Conservation (phyloP, 2,329 filamentous ascomycete species). For the Penicillium sp. region DNA sequence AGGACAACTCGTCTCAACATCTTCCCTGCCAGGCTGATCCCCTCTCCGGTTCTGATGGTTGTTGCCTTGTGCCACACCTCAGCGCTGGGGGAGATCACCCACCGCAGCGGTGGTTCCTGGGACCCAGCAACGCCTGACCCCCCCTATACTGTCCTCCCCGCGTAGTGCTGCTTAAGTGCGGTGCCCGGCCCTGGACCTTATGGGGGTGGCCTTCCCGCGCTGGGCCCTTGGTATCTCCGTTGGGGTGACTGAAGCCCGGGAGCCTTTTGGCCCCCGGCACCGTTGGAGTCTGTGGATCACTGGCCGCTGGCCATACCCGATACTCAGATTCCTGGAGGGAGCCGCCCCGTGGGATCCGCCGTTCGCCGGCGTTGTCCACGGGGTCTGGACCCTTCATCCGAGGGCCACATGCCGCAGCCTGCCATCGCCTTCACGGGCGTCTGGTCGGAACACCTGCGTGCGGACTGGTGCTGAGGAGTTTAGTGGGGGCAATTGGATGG, state of each 20-base stretch:
- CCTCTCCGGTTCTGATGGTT: too few relatives aligned
- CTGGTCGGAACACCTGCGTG: too few relatives aligned
- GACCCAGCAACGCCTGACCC: not conserved
- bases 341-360: too few relatives aligned
- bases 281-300: constrained; percentile 4
- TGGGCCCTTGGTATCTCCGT: not conserved
- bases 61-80: too few relatives aligned
- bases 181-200: not conserved
- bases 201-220: not conserved
- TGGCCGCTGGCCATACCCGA: constrained; percentile 4
- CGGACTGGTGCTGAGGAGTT: too few relatives aligned
- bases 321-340: constrained; percentile 7
- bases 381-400: too few relatives aligned
- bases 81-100: not conserved
- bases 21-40: not conserved
- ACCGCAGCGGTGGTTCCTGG: not conserved
- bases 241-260: not conserved
- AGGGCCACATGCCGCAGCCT: too few relatives aligned
- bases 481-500: too few relatives aligned
- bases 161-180: not conserved
- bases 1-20: not conserved
- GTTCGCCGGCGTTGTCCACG: too few relatives aligned
- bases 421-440: too few relatives aligned
- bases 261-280: not conserved
- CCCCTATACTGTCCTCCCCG: not conserved